Conservation (phyloP, 345 rosid genomes). For the Cardiospermum halicacabum region DNA sequence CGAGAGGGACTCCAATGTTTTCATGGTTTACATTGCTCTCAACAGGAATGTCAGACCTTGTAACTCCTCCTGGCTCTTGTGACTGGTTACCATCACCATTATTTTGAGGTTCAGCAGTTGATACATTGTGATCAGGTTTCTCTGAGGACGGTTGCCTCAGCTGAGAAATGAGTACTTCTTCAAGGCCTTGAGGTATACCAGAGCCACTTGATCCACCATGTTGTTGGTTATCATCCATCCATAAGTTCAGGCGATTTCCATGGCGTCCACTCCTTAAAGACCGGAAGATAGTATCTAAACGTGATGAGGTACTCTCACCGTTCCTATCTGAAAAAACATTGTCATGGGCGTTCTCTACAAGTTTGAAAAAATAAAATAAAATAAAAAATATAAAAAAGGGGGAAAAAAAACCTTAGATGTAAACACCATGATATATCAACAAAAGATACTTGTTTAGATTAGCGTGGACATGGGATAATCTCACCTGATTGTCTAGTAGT, state of each 20-base stretch:
- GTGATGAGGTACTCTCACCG: constrained; percentile 41
- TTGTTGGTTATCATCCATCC: constrained; percentile 87
- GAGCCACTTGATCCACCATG: constrained; percentile 70
- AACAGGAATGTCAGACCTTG: constrained; percentile 38
- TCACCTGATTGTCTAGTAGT: constrained; percentile 67
- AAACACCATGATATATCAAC: background rate
- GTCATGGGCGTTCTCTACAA: constrained; percentile 47
- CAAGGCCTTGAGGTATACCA: constrained; percentile 77
- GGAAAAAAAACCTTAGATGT: too few species aligned
- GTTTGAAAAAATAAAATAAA: constrained; percentile 5
- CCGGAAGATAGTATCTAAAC: constrained; percentile 77
- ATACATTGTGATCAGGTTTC: constrained; percentile 49
- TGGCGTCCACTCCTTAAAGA: constrained; percentile 85
- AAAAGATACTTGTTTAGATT: background rate
- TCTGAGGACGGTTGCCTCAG: constrained; percentile 67
- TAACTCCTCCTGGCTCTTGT: constrained; percentile 43
- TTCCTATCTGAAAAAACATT: constrained; percentile 48
- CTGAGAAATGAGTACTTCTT: constrained; percentile 87
- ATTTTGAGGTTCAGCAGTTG: constrained; percentile 41
- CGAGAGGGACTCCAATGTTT: constrained; percentile 32
- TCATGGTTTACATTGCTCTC: constrained; percentile 45
- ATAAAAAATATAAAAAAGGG: background rate
- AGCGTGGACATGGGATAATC: background rate
- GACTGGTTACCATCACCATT: constrained; percentile 36
- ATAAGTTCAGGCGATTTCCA: constrained; percentile 79